Conservation (phyloP, 495 filamentous ascomycete genomes). For the Polyplosphaeria fusca region DNA sequence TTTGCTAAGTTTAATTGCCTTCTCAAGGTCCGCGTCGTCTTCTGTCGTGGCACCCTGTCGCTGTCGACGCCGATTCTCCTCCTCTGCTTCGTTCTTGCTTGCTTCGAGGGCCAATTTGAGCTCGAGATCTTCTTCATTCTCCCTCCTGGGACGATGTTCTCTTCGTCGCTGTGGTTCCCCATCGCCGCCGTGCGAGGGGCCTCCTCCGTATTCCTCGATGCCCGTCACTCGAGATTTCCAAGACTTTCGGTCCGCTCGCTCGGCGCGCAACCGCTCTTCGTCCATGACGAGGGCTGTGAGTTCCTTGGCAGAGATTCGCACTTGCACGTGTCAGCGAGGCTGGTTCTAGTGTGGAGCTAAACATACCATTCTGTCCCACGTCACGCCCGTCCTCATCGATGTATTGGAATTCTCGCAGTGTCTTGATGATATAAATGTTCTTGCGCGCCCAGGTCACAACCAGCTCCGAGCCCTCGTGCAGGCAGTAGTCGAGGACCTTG, state of each 20-base stretch:
- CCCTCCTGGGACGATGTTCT: constrained; percentile 22
- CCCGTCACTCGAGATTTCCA: constrained; percentile 97
- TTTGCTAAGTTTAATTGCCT: constrained; percentile 93
- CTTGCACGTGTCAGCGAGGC: constrained; percentile 49
- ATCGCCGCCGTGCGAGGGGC: constrained; percentile 11
- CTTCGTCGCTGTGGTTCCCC: constrained; percentile 35
- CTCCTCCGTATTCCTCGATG: constrained; percentile 71
- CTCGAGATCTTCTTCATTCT: constrained; percentile 80
- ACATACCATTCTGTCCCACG: constrained; percentile 88
- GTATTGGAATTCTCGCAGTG: constrained; percentile 91
- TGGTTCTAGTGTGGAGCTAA: neutral
- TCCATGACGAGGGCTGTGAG: constrained; percentile 90
- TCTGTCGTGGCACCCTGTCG: constrained; percentile 50
- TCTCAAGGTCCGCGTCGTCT: constrained; percentile 85
- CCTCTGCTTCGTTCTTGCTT: constrained; percentile 92
- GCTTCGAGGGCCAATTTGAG: constrained; percentile 92
- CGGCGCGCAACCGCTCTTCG: constrained; percentile 87
- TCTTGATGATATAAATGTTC: constrained; percentile 98
- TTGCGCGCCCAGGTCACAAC: constrained; percentile 98
- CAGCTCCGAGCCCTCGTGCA: constrained; percentile 94
- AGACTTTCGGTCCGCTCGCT: constrained; percentile 84
- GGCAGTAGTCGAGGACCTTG: constrained; percentile 96
- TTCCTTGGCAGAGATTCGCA: constrained; percentile 94
- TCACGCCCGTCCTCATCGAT: constrained; percentile 92
- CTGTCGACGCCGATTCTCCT: constrained; percentile 71